Base-by-base conservation (phyloP, 306 rosid species). In the Sophora flavescens region DNA sequence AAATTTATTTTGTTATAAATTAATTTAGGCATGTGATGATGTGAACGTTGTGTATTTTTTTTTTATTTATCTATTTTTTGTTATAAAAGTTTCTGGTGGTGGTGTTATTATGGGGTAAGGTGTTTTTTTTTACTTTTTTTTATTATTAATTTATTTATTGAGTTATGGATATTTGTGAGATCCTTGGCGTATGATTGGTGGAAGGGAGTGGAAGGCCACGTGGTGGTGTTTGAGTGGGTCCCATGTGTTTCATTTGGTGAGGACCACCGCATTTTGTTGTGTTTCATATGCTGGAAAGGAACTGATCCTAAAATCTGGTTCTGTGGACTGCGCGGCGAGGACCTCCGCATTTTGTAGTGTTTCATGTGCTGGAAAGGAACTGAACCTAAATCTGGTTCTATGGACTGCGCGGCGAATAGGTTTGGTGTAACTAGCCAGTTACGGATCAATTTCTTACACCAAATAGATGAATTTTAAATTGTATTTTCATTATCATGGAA, bases 361-460 rank as follows among this genome's bases (percentile, higher is more conserved):
- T n/a, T n/a, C n/a, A n/a, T n/a, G 8, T 15, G 48, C 13, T 70
- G 12, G 26, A 45, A 11, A 16, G 50, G 48, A 63, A 69, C 53
- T 44, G 7, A 68, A 30, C 42, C 6, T 54, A 50, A 73, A 70
- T 61, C 80, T 26, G 41, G 4, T 32, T 72, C 60, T 48, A 63
- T 54, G 3, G 5, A 63, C 70, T 63, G 76, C 68, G 87, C 78
- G 66, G 86, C 83, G 83, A 86, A 57, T 77, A 41, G 86, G 45
- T 47, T 53, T 52, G 16, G n/a, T n/a, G n/a, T n/a, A n/a, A n/a
- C n/a, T n/a, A n/a, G n/a, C n/a, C n/a, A n/a, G n/a, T n/a, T n/a
- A n/a, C n/a, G n/a, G n/a, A n/a, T n/a, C n/a, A n/a, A n/a, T n/a
- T n/a, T n/a, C n/a, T n/a, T n/a, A n/a, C n/a, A n/a, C n/a, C n/a